Base-by-base conservation (phyloP, 169 alveolate genomes). In the Plasmodium fragile region DNA sequence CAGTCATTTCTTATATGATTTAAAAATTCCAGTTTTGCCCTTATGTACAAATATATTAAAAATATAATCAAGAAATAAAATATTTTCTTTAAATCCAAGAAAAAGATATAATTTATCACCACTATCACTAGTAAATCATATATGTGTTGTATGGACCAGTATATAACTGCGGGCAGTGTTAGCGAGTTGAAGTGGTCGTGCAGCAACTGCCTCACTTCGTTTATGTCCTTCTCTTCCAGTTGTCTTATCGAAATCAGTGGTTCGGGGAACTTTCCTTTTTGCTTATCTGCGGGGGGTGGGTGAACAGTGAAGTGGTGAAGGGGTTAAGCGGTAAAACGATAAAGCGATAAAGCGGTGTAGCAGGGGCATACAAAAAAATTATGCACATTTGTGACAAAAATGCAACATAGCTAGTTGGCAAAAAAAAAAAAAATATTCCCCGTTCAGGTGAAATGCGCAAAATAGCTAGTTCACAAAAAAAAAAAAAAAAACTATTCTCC, bases 21-120 rank as follows among this genome's bases (percentile, higher is more conserved):
- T 52, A 97, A 98, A 43, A 97, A 96, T 87, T 97, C 98, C 81
- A 94, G 95, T 11, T 97, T 82, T 1, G 98, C 97, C 39, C 98
- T 94, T 30, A 97, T 94, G 82, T 95, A 95, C 75, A 97, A 95
- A 91, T 97, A 97, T 45, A 97, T 93, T 59, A 96, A 73, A 90
- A 96, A 97, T 65, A 93, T 89, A 18, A 96, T 87, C 41, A 94
- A 75, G 83, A 96, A 95, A 84, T 95, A 95, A 52, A 96, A 75
- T 10, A 97, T 92, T 75, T 95, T 95, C 85, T 92, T 94, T 45
- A 96, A 69, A 73, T 96, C 96, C 85, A 97, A 34, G 71, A 95
- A 95, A 55, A 97, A 82, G 34, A 93, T 92, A 43, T 96, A 85
- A 49, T 93, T 90, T 36, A 96, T 96, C 36, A 90, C 84, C 53